Percentiles rank a stretch among this genome's conserved stretches.
Conservation (phyloP, 805 yeast species). For the Starmera caribaea region DNA sequence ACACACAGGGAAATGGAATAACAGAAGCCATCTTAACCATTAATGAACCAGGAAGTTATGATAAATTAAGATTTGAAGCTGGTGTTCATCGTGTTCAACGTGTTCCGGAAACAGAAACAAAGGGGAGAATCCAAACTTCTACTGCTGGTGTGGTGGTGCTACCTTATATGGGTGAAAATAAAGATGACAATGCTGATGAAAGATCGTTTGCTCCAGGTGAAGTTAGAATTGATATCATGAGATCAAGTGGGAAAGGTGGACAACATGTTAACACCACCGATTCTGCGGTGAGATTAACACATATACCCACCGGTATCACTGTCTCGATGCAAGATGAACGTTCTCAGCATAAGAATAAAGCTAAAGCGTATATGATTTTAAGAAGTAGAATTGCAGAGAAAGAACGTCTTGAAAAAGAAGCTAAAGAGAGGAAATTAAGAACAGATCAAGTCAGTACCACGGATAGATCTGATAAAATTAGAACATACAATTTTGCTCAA, state of each 20-base stretch:
- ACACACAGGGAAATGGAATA: constrained; percentile 56
- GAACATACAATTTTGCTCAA: constrained; percentile 91
- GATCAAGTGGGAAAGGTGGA: constrained; percentile 96
- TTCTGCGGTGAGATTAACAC: constrained; percentile 90
- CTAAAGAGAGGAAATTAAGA: constrained; percentile 55
- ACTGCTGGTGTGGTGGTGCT: constrained; percentile 93
- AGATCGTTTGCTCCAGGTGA: constrained; percentile 78
- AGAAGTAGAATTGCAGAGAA: constrained; percentile 78
- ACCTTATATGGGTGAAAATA: constrained; percentile 61
- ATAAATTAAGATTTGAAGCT: constrained; percentile 68
- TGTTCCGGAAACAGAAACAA: constrained; percentile 86
- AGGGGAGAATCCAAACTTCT: constrained; percentile 92
- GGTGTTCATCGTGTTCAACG: constrained; percentile 97
- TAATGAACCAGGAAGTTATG: constrained; percentile 70
- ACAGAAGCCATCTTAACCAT: constrained; percentile 69
- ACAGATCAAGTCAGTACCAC: constrained; percentile 81
- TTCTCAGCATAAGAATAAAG: constrained; percentile 90
- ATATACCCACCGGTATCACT: constrained; percentile 81
- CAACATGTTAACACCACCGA: constrained; percentile 98
- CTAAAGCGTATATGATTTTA: constrained; percentile 77
- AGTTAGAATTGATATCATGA: constrained; percentile 90
- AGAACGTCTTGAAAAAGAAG: constrained; percentile 57
- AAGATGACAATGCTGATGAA: constrained; percentile 41
- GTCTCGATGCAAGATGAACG: constrained; percentile 92
- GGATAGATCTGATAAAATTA: constrained; percentile 84